Percentiles rank a stretch among this genome's conserved stretches.
Evolutionary conservation across 768 basidiomycete species (phyloP).

Genomic region (Ramaria rubella): DNA sequence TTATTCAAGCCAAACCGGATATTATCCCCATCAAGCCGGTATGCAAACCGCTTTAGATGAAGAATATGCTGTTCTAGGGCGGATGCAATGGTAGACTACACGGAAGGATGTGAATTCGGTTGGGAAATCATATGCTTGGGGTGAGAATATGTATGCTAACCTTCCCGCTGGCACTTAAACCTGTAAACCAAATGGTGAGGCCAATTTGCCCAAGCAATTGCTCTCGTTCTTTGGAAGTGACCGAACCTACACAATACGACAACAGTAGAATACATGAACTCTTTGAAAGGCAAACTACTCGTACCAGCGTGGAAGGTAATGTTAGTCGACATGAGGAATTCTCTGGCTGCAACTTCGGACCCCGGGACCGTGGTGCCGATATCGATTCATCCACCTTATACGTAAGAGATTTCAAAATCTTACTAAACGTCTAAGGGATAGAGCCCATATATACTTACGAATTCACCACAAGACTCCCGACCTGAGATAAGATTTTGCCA

Average conservation of each 20-base stretch:
- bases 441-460: too few species aligned
- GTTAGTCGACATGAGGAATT: slow-evolving; percentile 32
- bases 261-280: slow-evolving; percentile 6
- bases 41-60: slow-evolving; percentile 76
- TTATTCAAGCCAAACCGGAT: slow-evolving; percentile 95
- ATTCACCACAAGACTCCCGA: too few species aligned
- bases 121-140: background rate
- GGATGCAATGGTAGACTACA: slow-evolving; percentile 91
- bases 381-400: too few species aligned
- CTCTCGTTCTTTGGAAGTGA: slow-evolving; percentile 59
- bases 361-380: too few species aligned
- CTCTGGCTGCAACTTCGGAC: background rate
- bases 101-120: background rate
- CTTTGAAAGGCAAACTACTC: slow-evolving; percentile 3
- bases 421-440: too few species aligned
- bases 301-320: slow-evolving; percentile 64
- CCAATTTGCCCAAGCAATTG: slow-evolving; percentile 72
- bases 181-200: slow-evolving; percentile 93
- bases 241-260: slow-evolving; percentile 58
- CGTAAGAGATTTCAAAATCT: too few species aligned
- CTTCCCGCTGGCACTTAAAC: slow-evolving; percentile 93
- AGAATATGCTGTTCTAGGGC: slow-evolving; percentile 94
- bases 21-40: slow-evolving; percentile 95
- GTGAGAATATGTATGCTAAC: slow-evolving; percentile 30
- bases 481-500: too few species aligned